Evolutionary conservation across 176 grass and related monocot genomes (phyloP).

Genomic region (Avena eriantha): DNA sequence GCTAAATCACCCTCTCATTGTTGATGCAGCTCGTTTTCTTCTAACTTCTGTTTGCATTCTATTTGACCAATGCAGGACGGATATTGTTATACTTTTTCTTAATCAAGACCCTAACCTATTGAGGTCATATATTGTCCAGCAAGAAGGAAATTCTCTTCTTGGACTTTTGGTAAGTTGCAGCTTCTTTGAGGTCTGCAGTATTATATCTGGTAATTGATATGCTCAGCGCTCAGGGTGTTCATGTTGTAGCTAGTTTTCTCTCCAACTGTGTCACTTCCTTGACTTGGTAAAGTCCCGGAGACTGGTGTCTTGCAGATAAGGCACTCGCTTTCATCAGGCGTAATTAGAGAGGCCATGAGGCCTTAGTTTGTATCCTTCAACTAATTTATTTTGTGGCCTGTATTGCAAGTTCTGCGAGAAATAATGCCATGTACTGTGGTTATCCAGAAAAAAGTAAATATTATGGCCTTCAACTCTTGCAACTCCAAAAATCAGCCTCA

Average conservation of each 20-base stretch:
- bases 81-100: constrained; percentile 98
- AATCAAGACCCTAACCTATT: constrained; percentile 96
- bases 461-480: not conserved
- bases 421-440: not conserved
- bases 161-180: constrained; percentile 75
- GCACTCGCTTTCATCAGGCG: not conserved
- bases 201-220: constrained; percentile 21
- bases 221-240: not conserved
- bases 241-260: constrained; percentile 26
- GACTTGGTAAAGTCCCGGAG: not conserved
- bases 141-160: constrained; percentile 97
- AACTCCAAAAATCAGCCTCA: not conserved
- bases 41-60: constrained; percentile 32
- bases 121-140: constrained; percentile 93
- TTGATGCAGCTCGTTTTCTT: constrained; percentile 13
- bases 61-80: constrained; percentile 76
- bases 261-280: not conserved
- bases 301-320: not conserved
- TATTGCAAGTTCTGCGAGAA: constrained; percentile 18
- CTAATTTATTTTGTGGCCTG: not conserved
- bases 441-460: not conserved
- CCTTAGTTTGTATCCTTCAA: not conserved
- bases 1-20: constrained; percentile 17
- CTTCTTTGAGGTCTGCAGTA: constrained; percentile 27
- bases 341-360: not conserved